Base-by-base conservation (phyloP, 176 grass and related monocot species). In the Olyra latifolia region DNA sequence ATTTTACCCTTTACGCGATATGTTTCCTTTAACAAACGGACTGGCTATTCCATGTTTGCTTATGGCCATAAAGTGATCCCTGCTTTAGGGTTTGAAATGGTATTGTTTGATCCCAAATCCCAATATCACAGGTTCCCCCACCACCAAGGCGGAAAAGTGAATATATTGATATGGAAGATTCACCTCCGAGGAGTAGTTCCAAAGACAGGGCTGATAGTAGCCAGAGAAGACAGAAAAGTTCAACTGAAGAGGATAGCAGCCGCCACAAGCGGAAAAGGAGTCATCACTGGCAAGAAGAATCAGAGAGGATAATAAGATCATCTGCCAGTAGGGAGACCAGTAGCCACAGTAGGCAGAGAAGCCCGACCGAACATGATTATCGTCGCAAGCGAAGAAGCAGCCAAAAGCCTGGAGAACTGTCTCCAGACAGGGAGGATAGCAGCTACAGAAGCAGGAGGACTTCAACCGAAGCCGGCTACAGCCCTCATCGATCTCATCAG, bases 101-200 rank as follows among this genome's bases (percentile, higher is more conserved):
- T 30, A 40, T 23, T 67, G 35, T 73, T 55, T 52, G 72, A 16
- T 13, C 50, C 29, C 22, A 62, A 28, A 16, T 13, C 50, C 23
- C 22, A 62, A 28, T 32, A 80, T 61, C 63, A 27, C 63, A 94
- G 95, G 41, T 93, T 75, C 92, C 92, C 46, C 85, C 90, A 62
- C 88, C 90, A 27, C 95, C 95, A 0, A 86, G 86, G 70, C 42
- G 78, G 41, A 86, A 77, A 83, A 83, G 71, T 1, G 32, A 54
- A 20, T 30, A 80, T 29, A 23, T 61, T 17, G 64, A 90, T 4
- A 77, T 10, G 74, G 82, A 82, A 83, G 91, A 89, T 40, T 93
- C 94, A 78, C 84, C 81, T 68, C 72, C 54, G 16, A 85, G 74
- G 64, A 78, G 59, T 25, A 86, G 27, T 52, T 87, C 85, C 23